phyloP scores from a whole-genome alignment of 768 basidiomycete species.

The Tulasnella sp. region DNA sequence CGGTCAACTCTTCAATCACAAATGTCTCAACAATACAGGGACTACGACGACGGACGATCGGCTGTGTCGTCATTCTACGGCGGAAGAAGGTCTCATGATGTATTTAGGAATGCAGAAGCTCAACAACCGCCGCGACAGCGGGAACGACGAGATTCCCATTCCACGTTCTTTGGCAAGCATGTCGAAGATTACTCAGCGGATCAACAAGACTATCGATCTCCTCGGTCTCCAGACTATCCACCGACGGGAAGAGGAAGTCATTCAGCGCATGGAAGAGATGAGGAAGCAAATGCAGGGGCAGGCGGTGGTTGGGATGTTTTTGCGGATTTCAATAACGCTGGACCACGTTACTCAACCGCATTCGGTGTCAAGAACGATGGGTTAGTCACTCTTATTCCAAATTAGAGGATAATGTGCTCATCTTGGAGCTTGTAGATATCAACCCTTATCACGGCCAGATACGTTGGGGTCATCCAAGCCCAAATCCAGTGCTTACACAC shows the following conservation, averaged over 20 bases:
- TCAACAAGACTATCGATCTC: too few species aligned
- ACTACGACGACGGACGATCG: conserved; percentile 72
- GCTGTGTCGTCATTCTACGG: conserved; percentile 71
- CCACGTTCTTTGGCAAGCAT: conserved; percentile 4
- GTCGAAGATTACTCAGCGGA: neutral
- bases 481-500: conserved; percentile 25
- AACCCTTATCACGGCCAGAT: conserved; percentile 14
- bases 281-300: conserved; percentile 64
- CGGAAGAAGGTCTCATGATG: conserved; percentile 32
- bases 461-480: conserved; percentile 1
- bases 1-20: too few species aligned
- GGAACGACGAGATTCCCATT: conserved; percentile 8
- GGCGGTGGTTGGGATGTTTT: conserved; percentile 61
- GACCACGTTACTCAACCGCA: conserved; percentile 59
- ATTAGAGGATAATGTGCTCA: neutral
- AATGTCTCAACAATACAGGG: too few species aligned
- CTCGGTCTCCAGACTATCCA: too few species aligned
- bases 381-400: neutral
- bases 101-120: too few species aligned
- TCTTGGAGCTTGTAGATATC: conserved; percentile 17
- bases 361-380: conserved; percentile 33
- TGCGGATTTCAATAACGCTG: conserved; percentile 80
- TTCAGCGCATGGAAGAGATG: conserved; percentile 21
- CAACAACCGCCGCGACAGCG: neutral
- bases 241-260: too few species aligned